Evolutionary conservation across 129 eudicot genomes (phyloP).

Genomic region (Lonicera japonica): DNA sequence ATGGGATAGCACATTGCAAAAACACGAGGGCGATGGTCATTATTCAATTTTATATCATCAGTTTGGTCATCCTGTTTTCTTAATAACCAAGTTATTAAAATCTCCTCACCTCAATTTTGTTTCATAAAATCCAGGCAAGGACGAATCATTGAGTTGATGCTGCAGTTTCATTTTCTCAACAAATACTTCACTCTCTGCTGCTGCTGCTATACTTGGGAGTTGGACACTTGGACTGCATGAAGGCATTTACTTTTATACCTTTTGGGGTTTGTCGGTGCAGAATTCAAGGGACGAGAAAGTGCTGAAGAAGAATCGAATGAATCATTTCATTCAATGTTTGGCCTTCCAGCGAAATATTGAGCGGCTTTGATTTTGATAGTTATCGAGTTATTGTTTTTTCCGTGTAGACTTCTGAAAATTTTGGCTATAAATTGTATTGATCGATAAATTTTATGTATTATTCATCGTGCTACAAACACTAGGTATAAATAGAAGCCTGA

Average conservation of each 20-base stretch:
- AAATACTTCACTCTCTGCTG: not conserved
- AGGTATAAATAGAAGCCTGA: not conserved
- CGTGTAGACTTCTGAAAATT: not conserved
- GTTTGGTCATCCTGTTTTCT: not conserved
- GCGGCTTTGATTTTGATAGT: not conserved
- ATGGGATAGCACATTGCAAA: constrained; percentile 29
- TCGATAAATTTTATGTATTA: not conserved
- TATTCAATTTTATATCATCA: not conserved
- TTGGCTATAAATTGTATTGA: not conserved
- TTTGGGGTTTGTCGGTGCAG: not conserved
- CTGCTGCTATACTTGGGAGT: not conserved
- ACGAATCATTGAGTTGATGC: constrained; percentile 4
- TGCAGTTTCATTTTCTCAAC: not conserved
- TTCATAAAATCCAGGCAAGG: constrained; percentile 3
- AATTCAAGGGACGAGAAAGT: not conserved
- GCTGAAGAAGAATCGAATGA: not conserved
- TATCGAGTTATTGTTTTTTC: not conserved
- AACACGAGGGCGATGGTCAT: constrained; percentile 17
- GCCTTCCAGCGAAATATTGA: no score
- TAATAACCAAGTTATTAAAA: not conserved
- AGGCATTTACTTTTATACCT: no score
- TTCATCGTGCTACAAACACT: not conserved
- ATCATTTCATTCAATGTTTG: no score
- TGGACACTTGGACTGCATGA: not conserved
- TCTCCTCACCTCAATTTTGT: not conserved